Conservation (phyloP, 2,329 filamentous ascomycete genomes). For the Massarina eburnea region DNA sequence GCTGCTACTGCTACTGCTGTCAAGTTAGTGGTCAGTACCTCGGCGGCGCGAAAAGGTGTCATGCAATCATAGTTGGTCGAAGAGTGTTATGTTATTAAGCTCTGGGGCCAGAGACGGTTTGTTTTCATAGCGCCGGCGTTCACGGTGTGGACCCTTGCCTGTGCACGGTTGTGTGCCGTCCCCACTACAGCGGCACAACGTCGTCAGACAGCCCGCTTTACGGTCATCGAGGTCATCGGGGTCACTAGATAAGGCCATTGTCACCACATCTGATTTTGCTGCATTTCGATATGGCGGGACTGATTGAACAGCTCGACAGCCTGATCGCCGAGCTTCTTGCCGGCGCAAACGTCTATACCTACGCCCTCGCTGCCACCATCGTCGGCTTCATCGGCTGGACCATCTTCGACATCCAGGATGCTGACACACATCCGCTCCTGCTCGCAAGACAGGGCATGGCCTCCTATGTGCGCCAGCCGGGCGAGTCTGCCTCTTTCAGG, state of each 20-base stretch:
- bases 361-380: conserved; percentile 67
- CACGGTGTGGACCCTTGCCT: background rate
- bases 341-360: conserved; percentile 83
- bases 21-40: conserved; percentile 25
- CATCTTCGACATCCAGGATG: conserved; percentile 71
- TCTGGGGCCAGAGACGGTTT: conserved; percentile 7
- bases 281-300: conserved; percentile 41
- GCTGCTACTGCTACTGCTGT: conserved; percentile 17
- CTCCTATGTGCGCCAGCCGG: conserved; percentile 76
- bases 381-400: conserved; percentile 70
- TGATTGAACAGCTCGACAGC: conserved; percentile 71
- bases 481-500: conserved; percentile 83
- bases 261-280: background rate
- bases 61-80: conserved; percentile 11
- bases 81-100: conserved; percentile 13
- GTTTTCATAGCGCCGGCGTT: conserved; percentile 7
- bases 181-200: conserved; percentile 3
- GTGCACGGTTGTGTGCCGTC: background rate
- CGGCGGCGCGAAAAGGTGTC: background rate
- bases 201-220: conserved; percentile 3
- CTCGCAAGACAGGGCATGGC: conserved; percentile 81
- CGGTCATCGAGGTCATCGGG: too few relatives aligned
- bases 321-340: conserved; percentile 68
- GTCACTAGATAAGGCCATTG: too few relatives aligned
- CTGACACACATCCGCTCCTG: conserved; percentile 89